phyloP scores from a whole-genome alignment of 495 filamentous ascomycete species.

The Clohesyomyces aquaticus region DNA sequence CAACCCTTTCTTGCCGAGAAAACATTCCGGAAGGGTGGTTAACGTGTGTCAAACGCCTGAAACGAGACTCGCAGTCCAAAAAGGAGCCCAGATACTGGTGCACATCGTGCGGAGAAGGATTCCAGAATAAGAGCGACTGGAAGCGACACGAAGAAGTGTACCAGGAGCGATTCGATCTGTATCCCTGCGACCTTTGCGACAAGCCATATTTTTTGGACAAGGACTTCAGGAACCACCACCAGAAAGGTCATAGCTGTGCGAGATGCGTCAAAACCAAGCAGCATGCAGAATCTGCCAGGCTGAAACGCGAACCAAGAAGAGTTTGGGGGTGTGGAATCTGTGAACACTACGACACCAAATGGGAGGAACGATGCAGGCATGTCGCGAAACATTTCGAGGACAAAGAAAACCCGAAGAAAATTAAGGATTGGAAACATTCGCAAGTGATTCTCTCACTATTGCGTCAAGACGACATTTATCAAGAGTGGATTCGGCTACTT shows the following conservation, averaged over 20 bases:
- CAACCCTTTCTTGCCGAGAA: neutral
- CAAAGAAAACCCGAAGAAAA: slow-evolving; percentile 15
- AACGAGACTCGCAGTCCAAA: neutral
- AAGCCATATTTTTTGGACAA: slow-evolving; percentile 31
- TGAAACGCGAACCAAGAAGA: slow-evolving; percentile 5
- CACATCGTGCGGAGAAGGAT: slow-evolving; percentile 24
- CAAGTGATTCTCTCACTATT: slow-evolving; percentile 30
- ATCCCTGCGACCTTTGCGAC: slow-evolving; percentile 19
- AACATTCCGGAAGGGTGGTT: slow-evolving; percentile 11
- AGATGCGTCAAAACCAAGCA: slow-evolving; percentile 10
- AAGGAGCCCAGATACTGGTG: slow-evolving; percentile 31
- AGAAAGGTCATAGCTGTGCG: slow-evolving; percentile 24
- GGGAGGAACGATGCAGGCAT: slow-evolving; percentile 28
- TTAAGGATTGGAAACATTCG: slow-evolving; percentile 25
- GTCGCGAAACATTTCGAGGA: slow-evolving; percentile 24
- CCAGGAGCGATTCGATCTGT: slow-evolving; percentile 26
- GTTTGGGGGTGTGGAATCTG: slow-evolving; percentile 35
- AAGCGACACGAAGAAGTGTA: slow-evolving; percentile 32
- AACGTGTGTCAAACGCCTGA: slow-evolving; percentile 15
- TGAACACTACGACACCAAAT: slow-evolving; percentile 15
- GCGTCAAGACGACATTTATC: neutral
- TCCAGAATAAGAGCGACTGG: slow-evolving; percentile 31
- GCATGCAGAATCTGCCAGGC: slow-evolving; percentile 16
- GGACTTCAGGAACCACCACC: slow-evolving; percentile 28
- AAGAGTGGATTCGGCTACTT: slow-evolving; percentile 5